A percentile compares a stretch with the other conserved stretches of the same genome.
phyloP scores from a whole-genome alignment of 1,284 basidiomycete genomes.

The Trametes hirsuta region DNA sequence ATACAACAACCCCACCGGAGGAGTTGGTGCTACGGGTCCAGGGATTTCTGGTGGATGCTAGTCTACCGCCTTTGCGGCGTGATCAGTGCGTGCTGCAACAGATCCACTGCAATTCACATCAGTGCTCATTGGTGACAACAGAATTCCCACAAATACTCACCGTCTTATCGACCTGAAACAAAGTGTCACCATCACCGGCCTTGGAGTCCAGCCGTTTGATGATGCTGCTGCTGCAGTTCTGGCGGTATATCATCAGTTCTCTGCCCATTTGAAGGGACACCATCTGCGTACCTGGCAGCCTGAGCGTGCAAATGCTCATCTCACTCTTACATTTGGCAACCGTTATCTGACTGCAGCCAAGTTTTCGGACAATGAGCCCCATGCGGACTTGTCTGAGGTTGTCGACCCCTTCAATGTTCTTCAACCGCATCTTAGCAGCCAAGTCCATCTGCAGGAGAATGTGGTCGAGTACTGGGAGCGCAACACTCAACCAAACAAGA shows the following conservation, averaged over 20 bases:
- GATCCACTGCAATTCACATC: neutral
- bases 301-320: neutral
- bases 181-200: neutral
- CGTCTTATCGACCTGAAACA: neutral
- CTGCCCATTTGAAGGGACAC: neutral
- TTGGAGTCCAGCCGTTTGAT: neutral
- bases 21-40: neutral
- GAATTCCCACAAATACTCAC: neutral
- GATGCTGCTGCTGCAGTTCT: neutral
- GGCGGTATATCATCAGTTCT: neutral
- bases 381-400: neutral
- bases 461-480: neutral
- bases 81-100: neutral
- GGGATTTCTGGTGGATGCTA: neutral
- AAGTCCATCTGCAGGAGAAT: neutral
- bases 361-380: neutral
- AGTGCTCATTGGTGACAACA: neutral
- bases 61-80: neutral
- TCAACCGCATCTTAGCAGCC: neutral
- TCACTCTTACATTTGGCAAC: neutral
- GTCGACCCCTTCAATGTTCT: neutral
- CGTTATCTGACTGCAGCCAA: neutral
- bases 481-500: neutral
- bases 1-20: neutral
- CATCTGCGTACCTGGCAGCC: neutral